Conservation (phyloP, 2,329 filamentous ascomycete genomes). For the Talaromyces sp. region DNA sequence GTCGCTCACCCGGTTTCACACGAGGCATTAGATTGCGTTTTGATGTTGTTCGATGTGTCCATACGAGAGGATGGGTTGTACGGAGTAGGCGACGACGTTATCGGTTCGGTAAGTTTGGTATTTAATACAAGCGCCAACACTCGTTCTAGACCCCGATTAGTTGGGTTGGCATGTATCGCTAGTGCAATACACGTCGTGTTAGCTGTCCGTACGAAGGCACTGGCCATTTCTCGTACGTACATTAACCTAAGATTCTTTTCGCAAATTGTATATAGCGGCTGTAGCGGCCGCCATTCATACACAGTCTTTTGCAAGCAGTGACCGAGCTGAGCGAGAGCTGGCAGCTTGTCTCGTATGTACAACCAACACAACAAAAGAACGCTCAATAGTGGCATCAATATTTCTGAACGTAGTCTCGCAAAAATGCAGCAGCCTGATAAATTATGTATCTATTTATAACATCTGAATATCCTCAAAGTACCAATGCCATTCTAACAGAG, state of each 20-base stretch:
- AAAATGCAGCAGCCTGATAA: background rate
- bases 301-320: too few species aligned
- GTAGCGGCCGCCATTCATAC: too few species aligned
- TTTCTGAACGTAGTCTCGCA: background rate
- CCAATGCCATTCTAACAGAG: too few species aligned
- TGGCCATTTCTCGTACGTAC: background rate
- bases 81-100: background rate
- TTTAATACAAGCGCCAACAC: background rate
- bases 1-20: slow-evolving; percentile 13
- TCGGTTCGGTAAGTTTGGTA: background rate
- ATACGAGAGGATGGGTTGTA: background rate
- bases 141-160: background rate
- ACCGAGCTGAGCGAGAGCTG: too few species aligned
- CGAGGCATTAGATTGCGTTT: slow-evolving; percentile 2
- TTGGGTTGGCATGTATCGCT: background rate
- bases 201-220: slow-evolving; percentile 1
- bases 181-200: background rate
- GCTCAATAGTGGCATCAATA: background rate
- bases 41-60: background rate
- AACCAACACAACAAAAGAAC: background rate
- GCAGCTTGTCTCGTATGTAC: background rate
- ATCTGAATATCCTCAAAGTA: background rate
- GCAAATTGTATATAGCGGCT: too few species aligned
- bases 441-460: background rate
- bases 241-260: too few species aligned